Evolutionary conservation across 345 rosid genomes (phyloP).

Genomic region (Luvunga scandens): DNA sequence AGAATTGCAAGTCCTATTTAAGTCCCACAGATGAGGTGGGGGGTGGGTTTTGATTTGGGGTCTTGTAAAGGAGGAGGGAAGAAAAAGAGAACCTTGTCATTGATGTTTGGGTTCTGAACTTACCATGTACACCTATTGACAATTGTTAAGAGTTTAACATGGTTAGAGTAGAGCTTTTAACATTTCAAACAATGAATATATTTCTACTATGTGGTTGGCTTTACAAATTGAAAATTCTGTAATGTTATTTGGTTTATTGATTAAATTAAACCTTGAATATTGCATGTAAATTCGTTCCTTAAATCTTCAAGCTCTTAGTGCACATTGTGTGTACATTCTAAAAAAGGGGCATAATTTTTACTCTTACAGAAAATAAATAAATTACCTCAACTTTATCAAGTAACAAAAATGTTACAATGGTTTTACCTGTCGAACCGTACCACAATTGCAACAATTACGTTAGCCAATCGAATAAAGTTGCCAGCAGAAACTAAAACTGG

Average conservation of each 20-base stretch:
- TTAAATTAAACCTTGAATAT: neutral
- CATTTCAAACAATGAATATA: neutral
- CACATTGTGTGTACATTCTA: neutral
- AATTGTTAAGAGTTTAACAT: neutral
- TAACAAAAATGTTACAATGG: neutral
- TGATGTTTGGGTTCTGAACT: neutral
- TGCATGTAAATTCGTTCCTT: neutral
- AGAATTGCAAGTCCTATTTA: neutral
- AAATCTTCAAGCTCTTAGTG: neutral
- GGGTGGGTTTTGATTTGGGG: too few species aligned
- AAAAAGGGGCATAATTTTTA: neutral
- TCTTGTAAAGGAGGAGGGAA: too few species aligned
- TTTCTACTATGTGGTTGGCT: neutral
- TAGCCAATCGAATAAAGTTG: slow-evolving; percentile 51
- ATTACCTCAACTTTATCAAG: neutral
- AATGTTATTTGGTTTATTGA: neutral
- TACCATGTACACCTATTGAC: neutral
- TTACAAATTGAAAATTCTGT: neutral
- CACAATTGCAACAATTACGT: slow-evolving; percentile 52
- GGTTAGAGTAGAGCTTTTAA: too few species aligned
- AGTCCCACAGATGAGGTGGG: neutral
- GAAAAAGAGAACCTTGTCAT: neutral
- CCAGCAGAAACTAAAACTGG: slow-evolving; percentile 82
- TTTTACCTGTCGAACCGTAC: slow-evolving; percentile 81
- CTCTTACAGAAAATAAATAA: neutral